Base-by-base conservation (phyloP, 352 stramenopile genomes). In the Phytophthora multivora region DNA sequence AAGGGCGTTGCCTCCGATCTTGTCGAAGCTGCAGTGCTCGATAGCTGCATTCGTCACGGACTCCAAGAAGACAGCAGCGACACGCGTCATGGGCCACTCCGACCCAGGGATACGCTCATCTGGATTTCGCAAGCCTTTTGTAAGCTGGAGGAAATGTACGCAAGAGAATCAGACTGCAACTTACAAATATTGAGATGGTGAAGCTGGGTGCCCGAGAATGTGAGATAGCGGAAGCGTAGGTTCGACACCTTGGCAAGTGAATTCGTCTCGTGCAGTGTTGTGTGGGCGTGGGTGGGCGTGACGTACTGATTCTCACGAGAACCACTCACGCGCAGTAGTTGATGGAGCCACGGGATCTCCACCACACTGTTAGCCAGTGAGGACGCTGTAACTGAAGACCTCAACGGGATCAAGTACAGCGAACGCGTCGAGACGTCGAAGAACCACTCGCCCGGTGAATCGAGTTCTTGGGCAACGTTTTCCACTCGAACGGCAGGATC, bases 1-100 rank as follows among this genome's bases (percentile, higher is more conserved):
- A 38, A 93, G 59, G 12, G 85, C 83, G 40, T 93, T 91, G 46
- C 82, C 85, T 1, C 77, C 77, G 18, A 90, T 79, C 57, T 84
- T 89, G n/a, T 79, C 63, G 38, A 93, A 93, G 4, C 42, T 82
- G 56, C 78, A 91, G 51, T 83, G 68, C 51, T 82, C 68, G 31
- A 93, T 66, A 5, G 64, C 55, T 18, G 81, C 66, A 35, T 85
- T 69, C 2, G 40, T 61, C 25, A 80, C 82, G 0, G 72, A 90
- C 52, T 91, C 82, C 12, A 93, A 54, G 50, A 82, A 91, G 8
- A 91, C 19, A n/a, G 82, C 74, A 2, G 68, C 85, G 18, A 90
- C 51, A 2, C 84, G 77, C 1, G 83, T 71, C 58, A 90, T 74
- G 0, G 83, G 79, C 83, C 83, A 90, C 12, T 38, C 26, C 0